Percentiles rank a stretch among this genome's conserved stretches.
phyloP scores from a whole-genome alignment of 805 yeast species.

The Ogataea polymorpha region DNA sequence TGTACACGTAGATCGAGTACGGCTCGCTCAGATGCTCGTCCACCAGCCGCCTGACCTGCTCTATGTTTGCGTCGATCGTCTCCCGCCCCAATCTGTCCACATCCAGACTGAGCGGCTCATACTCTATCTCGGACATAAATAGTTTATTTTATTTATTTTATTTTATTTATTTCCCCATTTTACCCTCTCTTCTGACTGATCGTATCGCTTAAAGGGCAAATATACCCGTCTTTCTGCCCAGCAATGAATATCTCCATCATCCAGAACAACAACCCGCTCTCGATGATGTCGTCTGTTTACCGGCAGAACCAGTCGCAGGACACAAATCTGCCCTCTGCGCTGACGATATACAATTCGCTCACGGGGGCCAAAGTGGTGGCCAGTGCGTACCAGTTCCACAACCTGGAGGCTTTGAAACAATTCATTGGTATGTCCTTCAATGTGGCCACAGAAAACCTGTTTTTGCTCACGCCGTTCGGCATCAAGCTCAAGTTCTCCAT shows the following conservation, averaged over 20 bases:
- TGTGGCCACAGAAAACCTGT: conserved; percentile 40
- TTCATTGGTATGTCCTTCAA: conserved; percentile 40
- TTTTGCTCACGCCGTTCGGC: conserved; percentile 65
- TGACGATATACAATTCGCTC: conserved; percentile 39
- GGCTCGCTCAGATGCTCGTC: conserved; percentile 85
- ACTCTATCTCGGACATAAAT: conserved; percentile 18
- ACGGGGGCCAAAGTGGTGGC: conserved; percentile 39
- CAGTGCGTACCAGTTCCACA: conserved; percentile 38
- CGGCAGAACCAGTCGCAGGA: conserved; percentile 17
- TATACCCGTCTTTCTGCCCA: neutral
- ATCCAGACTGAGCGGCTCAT: conserved; percentile 23
- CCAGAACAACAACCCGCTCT: conserved; percentile 22
- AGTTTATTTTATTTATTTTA: neutral
- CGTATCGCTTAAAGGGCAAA: conserved; percentile 11
- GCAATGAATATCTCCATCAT: conserved; percentile 20
- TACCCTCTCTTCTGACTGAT: conserved; percentile 10
- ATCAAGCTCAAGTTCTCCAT: conserved; percentile 53
- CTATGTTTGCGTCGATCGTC: conserved; percentile 40
- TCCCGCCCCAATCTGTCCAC: conserved; percentile 8
- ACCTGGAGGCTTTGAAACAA: conserved; percentile 41
- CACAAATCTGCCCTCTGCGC: conserved; percentile 18
- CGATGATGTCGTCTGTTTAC: conserved; percentile 29
- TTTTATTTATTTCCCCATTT: conserved; percentile 4
- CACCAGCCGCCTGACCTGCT: conserved; percentile 53
- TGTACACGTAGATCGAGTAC: conserved; percentile 87